These are phyloP conservation scores for Venturia aucupariae DNA, from an alignment of 2,329 filamentous ascomycete genomes.

Conservation along the genomic window DNA sequence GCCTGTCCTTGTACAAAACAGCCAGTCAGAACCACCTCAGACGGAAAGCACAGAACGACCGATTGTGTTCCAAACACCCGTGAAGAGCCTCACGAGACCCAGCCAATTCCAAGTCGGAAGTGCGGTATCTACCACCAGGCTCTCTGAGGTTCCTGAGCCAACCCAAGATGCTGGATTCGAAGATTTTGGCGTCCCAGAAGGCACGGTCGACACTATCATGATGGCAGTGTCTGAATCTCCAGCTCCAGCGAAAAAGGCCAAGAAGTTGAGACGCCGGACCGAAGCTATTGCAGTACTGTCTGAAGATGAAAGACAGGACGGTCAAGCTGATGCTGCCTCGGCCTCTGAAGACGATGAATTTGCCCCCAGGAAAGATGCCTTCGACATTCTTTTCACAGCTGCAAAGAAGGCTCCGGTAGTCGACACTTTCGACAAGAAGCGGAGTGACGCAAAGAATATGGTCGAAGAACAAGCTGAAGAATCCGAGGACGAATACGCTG, in stretches of 20 bases:
- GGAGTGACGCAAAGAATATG: constrained; percentile 77
- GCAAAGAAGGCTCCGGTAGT: constrained; percentile 55
- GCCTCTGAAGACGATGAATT: constrained; percentile 5
- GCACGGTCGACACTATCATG: constrained; percentile 63
- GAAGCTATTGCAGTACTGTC: constrained; percentile 33
- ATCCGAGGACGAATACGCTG: constrained; percentile 96
- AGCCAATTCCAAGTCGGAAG: background rate
- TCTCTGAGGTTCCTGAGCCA: constrained; percentile 61
- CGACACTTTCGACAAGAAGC: constrained; percentile 67
- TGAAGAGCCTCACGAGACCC: background rate
- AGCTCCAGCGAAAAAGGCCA: constrained; percentile 47
- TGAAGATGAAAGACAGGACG: constrained; percentile 32
- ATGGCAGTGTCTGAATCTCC: constrained; percentile 55
- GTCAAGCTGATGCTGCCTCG: constrained; percentile 3
- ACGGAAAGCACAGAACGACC: background rate
- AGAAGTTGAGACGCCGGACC: constrained; percentile 35
- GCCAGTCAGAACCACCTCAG: constrained; percentile 4
- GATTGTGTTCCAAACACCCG: background rate
- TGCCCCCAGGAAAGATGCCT: background rate
- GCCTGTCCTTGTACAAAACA: constrained; percentile 7
- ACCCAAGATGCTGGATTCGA: constrained; percentile 78
- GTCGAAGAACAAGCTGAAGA: constrained; percentile 92
- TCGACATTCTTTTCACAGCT: constrained; percentile 37
- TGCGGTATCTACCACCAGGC: constrained; percentile 44
- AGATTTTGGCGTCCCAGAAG: constrained; percentile 51